These are phyloP conservation scores for Penicillium sclerotigenum DNA, from an alignment of 2,329 filamentous ascomycete genomes.

Conservation along the genomic window DNA sequence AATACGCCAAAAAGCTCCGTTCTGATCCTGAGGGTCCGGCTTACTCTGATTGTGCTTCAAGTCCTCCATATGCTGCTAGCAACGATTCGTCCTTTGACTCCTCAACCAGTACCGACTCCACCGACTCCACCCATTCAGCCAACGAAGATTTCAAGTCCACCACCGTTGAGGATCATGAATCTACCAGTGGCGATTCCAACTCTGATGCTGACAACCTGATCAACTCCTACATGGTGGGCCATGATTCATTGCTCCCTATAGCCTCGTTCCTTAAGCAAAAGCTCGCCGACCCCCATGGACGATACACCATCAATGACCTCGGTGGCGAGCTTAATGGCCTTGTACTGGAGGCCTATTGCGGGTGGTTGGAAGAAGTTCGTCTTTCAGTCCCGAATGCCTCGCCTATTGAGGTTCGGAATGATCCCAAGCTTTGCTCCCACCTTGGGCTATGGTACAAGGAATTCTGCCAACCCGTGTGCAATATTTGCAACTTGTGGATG, in stretches of 20 bases:
- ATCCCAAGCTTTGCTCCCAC: constrained; percentile 22
- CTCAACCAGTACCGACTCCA: neutral
- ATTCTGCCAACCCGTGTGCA: constrained; percentile 22
- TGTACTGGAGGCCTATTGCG: constrained; percentile 27
- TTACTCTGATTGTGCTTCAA: neutral
- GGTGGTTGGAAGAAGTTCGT: constrained; percentile 25
- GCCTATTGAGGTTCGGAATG: neutral
- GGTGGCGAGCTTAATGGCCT: constrained; percentile 27
- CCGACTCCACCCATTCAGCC: neutral
- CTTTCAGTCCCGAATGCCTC: constrained; percentile 15
- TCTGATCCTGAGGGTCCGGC: neutral
- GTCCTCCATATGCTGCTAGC: neutral
- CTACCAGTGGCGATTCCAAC: neutral
- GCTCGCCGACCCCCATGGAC: constrained; percentile 18
- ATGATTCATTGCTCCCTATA: constrained; percentile 17
- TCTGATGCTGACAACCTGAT: neutral
- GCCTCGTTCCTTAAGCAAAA: constrained; percentile 27
- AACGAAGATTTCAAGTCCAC: neutral
- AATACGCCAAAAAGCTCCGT: neutral
- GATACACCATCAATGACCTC: constrained; percentile 27
- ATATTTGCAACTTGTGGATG: constrained; percentile 27
- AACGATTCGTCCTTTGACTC: neutral
- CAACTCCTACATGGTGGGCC: neutral
- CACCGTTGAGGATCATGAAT: neutral
- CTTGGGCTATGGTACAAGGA: constrained; percentile 29